Evolutionary conservation across 805 yeast species (phyloP), one percentile per base, ranked within the genome.

Genomic region (Metschnikowia vanudenii): DNA sequence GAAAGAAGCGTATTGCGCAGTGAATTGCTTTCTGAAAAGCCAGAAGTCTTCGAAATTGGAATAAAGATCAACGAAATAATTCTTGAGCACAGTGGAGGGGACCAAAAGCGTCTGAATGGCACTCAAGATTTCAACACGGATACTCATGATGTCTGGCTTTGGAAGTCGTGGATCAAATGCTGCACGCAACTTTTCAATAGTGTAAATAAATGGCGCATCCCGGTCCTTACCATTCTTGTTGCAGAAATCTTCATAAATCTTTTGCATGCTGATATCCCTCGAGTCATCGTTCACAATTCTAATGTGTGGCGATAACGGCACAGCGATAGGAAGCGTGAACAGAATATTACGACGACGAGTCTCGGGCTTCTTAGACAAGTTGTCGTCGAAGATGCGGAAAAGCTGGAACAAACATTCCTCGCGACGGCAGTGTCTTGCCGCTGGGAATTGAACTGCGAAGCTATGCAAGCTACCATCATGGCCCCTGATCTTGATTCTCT

Each of bases 371-470:
- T 85, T 81, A 0, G 84, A 73, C 45, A 95, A 69, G 1, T 87
- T 82, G 52, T 87, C 88, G 63, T 90, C 91, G 69, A 95, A 82
- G 39, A 94, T 81, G 54, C 97, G 79, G 75, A 90, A 91, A 53
- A 94, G 68, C 64, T 94, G 99, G 75, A 89, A 85, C 47, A 94
- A 83, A 44, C 96, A 79, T 61, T 94, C 99, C 62, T 94, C 99
- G 44, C 99, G 82, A 62, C 99, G 85, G 57, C 96, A 88, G 59
- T 92, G 97, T 56, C 99, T 82, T 11, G 97, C 97, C 13, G 98
- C 96, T 6, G 99, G 99, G 65, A 87, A 90, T 70, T 94, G 99
- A 17, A 94, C 95, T 0, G 97, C 95, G 74, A 94, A 95, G 39
- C 92, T 81, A 67, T 92, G 97, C 43, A 85, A 65, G 52, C 88